These are phyloP conservation scores for Ulota crispa DNA, from an alignment of 225 moss, liverwort and hornwort species.

Conservation along the genomic window DNA sequence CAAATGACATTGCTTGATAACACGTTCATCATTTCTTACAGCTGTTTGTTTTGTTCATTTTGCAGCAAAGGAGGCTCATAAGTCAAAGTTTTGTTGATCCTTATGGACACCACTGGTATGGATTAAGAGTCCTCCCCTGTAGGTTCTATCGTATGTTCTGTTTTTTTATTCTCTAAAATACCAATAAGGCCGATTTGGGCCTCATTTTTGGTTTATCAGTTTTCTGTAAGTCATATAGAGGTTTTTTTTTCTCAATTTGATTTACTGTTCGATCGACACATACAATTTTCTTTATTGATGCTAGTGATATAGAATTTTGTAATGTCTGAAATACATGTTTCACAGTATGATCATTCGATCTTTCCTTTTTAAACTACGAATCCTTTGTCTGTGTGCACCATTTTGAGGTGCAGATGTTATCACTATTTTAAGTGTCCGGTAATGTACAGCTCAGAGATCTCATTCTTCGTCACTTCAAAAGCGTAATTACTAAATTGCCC, in stretches of 20 bases:
- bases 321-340: too few species aligned
- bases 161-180: background rate
- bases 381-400: background rate
- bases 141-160: background rate
- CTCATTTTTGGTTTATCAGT: too few species aligned
- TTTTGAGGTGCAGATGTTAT: background rate
- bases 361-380: too few species aligned
- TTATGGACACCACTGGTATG: slow-evolving; percentile 35
- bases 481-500: background rate
- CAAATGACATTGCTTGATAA: background rate
- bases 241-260: too few species aligned
- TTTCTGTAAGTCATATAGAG: too few species aligned
- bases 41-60: background rate
- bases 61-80: slow-evolving; percentile 48
- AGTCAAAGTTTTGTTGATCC: slow-evolving; percentile 49
- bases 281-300: too few species aligned
- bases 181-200: too few species aligned
- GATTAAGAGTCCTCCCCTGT: background rate
- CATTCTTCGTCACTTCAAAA: background rate
- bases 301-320: too few species aligned
- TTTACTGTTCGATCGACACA: too few species aligned
- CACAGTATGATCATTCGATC: too few species aligned
- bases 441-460: background rate
- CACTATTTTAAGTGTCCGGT: background rate
- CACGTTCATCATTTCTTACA: background rate